Evolutionary conservation across 116 monocot species (phyloP).

Genomic region (Papilionanthe hybrid): DNA sequence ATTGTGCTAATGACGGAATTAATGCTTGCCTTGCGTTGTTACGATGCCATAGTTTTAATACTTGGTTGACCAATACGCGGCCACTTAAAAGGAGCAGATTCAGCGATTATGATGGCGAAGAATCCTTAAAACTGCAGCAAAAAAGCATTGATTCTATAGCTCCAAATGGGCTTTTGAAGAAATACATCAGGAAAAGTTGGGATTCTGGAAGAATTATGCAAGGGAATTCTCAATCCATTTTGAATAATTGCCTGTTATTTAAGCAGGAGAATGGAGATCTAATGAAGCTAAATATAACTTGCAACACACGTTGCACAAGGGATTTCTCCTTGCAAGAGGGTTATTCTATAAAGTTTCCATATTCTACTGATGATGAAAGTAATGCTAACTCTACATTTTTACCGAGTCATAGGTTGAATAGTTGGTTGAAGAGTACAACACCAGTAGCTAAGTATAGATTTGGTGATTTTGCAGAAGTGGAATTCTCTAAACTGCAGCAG

Average conservation of each 20-base stretch:
- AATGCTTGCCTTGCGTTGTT: not conserved
- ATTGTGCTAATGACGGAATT: not conserved
- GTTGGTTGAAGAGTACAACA: not conserved
- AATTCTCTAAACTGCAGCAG: not conserved
- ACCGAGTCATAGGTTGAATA: not conserved
- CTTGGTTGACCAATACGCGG: not conserved
- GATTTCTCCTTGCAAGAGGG: not conserved
- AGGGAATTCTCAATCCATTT: not conserved
- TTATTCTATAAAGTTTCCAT: not conserved
- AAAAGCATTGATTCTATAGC: not conserved
- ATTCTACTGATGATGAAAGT: not conserved
- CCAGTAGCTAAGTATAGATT: not conserved
- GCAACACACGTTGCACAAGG: not conserved
- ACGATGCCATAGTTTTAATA: constrained; percentile 4
- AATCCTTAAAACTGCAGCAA: not conserved
- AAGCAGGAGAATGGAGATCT: not conserved
- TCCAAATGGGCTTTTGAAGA: not conserved
- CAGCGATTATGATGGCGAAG: not conserved
- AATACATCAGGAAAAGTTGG: constrained; percentile 1
- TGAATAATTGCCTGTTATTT: not conserved
- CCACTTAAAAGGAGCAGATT: not conserved
- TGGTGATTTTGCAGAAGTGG: not conserved
- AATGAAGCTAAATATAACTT: not conserved
- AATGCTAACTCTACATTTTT: not conserved
- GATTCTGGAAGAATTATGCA: not conserved